Percentiles rank a stretch among this genome's conserved stretches.
These are phyloP conservation scores for Quercus phellos DNA, from an alignment of 331 rosid genomes.

Conservation along the genomic window DNA sequence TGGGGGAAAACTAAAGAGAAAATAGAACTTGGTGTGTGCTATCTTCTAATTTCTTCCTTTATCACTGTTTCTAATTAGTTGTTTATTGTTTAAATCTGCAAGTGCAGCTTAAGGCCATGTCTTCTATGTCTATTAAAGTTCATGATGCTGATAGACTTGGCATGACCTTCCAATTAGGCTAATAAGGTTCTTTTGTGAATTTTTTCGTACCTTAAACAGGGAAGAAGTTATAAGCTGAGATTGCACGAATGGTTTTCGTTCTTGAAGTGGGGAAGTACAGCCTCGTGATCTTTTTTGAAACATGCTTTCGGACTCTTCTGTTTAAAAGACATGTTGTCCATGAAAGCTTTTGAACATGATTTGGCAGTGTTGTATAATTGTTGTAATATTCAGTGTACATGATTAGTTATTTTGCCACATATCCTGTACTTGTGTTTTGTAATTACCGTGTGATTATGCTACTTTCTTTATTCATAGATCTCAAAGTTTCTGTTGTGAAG, in stretches of 20 bases:
- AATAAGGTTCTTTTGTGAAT: neutral
- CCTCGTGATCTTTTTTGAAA: neutral
- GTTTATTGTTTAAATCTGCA: neutral
- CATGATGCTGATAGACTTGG: neutral
- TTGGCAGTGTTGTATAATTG: neutral
- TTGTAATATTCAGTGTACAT: neutral
- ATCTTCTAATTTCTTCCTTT: neutral
- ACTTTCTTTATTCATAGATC: neutral
- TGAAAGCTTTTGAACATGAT: neutral
- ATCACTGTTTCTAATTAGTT: neutral
- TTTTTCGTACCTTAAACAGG: conserved; percentile 4
- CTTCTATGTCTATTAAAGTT: neutral
- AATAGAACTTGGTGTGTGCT: no score
- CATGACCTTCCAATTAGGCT: neutral
- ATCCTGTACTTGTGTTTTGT: neutral
- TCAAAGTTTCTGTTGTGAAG: neutral
- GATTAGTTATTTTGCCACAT: neutral
- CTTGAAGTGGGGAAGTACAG: neutral
- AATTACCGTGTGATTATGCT: neutral
- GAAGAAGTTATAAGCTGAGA: conserved; percentile 21
- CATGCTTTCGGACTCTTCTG: neutral
- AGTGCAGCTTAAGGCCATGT: neutral
- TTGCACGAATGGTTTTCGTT: neutral
- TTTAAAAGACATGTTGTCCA: neutral
- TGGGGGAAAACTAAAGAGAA: no score